These are phyloP conservation scores for Cladophialophora carrionii DNA, from an alignment of 2,329 filamentous ascomycete genomes.

Conservation along the genomic window DNA sequence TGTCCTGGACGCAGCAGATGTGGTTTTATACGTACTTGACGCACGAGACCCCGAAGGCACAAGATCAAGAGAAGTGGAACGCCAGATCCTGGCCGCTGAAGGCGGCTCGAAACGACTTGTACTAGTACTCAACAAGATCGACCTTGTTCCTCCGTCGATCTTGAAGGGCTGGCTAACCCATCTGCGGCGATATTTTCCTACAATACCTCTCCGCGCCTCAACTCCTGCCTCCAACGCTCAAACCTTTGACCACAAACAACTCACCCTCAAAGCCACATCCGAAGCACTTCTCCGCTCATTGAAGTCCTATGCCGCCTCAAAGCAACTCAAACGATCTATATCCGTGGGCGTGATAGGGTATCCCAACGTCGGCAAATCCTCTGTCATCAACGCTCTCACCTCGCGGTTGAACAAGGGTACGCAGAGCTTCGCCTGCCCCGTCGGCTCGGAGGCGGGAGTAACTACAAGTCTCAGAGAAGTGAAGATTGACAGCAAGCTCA, in stretches of 20 bases:
- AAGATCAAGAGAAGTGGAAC: conserved; percentile 85
- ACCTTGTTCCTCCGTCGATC: conserved; percentile 79
- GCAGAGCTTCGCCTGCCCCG: conserved; percentile 71
- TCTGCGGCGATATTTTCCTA: conserved; percentile 87
- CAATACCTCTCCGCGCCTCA: conserved; percentile 83
- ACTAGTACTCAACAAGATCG: conserved; percentile 93
- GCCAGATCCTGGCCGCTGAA: conserved; percentile 85
- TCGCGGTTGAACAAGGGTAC: conserved; percentile 69
- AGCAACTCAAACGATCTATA: conserved; percentile 84
- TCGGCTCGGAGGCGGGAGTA: conserved; percentile 87
- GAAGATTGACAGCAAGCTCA: conserved; percentile 93
- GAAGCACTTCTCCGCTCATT: conserved; percentile 83
- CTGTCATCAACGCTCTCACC: conserved; percentile 90
- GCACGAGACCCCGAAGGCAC: conserved; percentile 89
- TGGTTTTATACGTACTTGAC: conserved; percentile 92
- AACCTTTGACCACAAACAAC: conserved; percentile 87
- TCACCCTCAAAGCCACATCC: conserved; percentile 84
- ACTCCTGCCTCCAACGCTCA: conserved; percentile 81
- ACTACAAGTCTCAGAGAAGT: conserved; percentile 86
- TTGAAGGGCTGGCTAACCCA: conserved; percentile 83
- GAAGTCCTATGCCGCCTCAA: conserved; percentile 81
- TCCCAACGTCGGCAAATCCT: conserved; percentile 94
- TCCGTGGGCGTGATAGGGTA: conserved; percentile 94
- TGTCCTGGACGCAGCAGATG: conserved; percentile 85
- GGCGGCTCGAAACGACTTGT: conserved; percentile 84